Evolutionary conservation across 495 filamentous ascomycete genomes (phyloP), one percentile per base, ranked within the genome.

Genomic region (Annulohypoxylon maeteangense): DNA sequence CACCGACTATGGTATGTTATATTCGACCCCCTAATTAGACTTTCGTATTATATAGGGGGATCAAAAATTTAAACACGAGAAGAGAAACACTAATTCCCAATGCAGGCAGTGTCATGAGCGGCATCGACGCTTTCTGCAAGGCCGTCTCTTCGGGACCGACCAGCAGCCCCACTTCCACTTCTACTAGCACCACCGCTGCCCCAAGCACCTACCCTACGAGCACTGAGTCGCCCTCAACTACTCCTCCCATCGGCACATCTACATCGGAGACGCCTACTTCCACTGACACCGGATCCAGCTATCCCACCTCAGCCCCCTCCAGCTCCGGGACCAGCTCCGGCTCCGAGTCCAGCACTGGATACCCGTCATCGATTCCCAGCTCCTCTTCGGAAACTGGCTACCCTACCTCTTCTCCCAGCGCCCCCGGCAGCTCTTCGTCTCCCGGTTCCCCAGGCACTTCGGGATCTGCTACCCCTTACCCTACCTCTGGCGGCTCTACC

Each of bases 1-100:
- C 14, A 29, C 54, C 50, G 75, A 78, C 65, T 78, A 78, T 32
- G 75, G 75, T 78, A 77, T 53, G 75, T 63, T 42, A 10, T 38
- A 60, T 16, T 27, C 23, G 7, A n/a, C 20, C n/a, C 50, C 6
- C 50, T 10, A 31, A 23, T 8, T 25, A 31, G 10, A 31, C 22
- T 51, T 29, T 23, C 44, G 44, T 23, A 47, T 47, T 18, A 22
- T 25, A 1, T 25, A 23, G 7, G 4, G 8, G n/a, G n/a, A n/a
- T n/a, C n/a, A n/a, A 12, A 3, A n/a, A 27, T 34, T 3, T n/a
- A 29, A 1, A n/a, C 4, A 40, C 34, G 20, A 40, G 5, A 22
- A n/a, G 50, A 53, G 12, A 54, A 31, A 10, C 8, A 36, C 34
- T 60, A 64, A 70, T 40, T 1, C 4, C 8, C 36, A 32, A 72